Conservation (phyloP, 768 basidiomycete species). For the Clitopilus passeckerianus region DNA sequence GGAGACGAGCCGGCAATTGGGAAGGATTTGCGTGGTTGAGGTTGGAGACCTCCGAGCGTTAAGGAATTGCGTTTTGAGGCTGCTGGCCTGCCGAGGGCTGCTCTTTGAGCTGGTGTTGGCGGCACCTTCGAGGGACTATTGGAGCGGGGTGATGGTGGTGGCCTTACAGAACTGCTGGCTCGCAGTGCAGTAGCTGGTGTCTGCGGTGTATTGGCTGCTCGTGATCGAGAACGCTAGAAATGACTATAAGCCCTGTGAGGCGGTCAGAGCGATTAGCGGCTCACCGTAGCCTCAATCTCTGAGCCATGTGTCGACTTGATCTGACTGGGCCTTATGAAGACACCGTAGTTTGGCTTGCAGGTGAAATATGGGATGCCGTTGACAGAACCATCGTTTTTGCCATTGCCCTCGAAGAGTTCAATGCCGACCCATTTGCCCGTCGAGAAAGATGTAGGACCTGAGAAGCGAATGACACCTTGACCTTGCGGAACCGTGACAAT, state of each 20-base stretch:
- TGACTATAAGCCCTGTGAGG: not conserved
- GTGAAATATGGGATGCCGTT: slow-evolving; percentile 76
- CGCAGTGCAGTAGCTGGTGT: slow-evolving; percentile 1
- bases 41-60: not conserved
- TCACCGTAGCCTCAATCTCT: slow-evolving; percentile 27
- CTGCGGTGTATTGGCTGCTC: not conserved
- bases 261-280: not conserved
- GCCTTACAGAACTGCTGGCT: slow-evolving; percentile 28
- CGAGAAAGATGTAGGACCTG: slow-evolving; percentile 78
- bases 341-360: slow-evolving; percentile 72
- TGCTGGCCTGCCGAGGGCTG: not conserved
- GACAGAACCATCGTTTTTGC: slow-evolving; percentile 96
- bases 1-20: slow-evolving; percentile 3
- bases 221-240: not conserved
- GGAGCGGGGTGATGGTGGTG: slow-evolving; percentile 54
- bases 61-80: not conserved
- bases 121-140: slow-evolving; percentile 53
- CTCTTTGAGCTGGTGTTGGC: not conserved
- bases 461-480: slow-evolving; percentile 81
- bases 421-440: slow-evolving; percentile 95
- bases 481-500: slow-evolving; percentile 80
- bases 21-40: slow-evolving; percentile 25
- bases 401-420: slow-evolving; percentile 75
- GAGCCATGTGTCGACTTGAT: slow-evolving; percentile 59
- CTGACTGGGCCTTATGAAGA: slow-evolving; percentile 86